Evolutionary conservation across 2,329 filamentous ascomycete species (phyloP).

Genomic region (Chaetomium sp.): DNA sequence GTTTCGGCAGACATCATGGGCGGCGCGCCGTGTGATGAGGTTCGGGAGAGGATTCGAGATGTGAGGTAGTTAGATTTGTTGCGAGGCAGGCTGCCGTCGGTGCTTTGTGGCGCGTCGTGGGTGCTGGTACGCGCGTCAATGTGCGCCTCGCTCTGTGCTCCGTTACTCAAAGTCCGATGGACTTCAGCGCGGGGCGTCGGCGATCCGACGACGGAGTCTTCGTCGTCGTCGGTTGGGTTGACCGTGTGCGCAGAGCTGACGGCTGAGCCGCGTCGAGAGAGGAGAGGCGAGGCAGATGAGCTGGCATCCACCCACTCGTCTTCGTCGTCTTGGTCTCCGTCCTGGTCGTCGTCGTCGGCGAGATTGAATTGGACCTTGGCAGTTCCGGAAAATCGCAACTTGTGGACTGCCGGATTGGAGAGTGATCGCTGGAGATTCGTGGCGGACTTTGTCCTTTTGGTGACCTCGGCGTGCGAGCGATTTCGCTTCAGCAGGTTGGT

Average conservation of each 20-base stretch:
- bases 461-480: constrained; percentile 51
- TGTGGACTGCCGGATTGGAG: constrained; percentile 44
- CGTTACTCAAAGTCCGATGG: constrained; percentile 12
- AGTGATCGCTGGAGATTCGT: constrained; percentile 47
- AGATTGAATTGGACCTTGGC: constrained; percentile 57
- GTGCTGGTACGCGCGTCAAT: not conserved
- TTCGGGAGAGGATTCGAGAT: constrained; percentile 59
- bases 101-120: constrained; percentile 4
- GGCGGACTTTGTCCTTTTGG: constrained; percentile 44
- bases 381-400: constrained; percentile 31
- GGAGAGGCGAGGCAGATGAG: constrained; percentile 54
- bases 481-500: constrained; percentile 51
- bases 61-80: constrained; percentile 52
- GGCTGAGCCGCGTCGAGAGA: constrained; percentile 44
- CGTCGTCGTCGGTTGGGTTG: constrained; percentile 13
- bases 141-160: constrained; percentile 5
- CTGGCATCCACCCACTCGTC: constrained; percentile 65
- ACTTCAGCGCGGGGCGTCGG: constrained; percentile 12
- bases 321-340: constrained; percentile 35
- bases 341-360: constrained; percentile 40
- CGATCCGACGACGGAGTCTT: constrained; percentile 9
- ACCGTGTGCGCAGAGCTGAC: constrained; percentile 32
- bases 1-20: constrained; percentile 60
- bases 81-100: constrained; percentile 26
- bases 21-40: constrained; percentile 53